Evolutionary conservation across 2,329 filamentous ascomycete species (phyloP), one percentile per base, ranked within the genome.

Genomic region (Colletotrichum echinochloae): DNA sequence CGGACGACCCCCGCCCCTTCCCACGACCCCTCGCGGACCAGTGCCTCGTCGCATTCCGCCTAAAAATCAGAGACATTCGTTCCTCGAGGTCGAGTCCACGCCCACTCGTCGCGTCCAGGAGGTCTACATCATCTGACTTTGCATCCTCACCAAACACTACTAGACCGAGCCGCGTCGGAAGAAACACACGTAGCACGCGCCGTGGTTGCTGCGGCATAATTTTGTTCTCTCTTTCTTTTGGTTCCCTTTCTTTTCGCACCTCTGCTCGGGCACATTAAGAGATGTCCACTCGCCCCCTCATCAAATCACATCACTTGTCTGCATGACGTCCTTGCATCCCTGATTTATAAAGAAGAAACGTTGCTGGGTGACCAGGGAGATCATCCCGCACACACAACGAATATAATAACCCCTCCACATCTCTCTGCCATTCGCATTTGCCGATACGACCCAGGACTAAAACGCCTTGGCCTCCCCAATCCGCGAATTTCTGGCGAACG

Each of bases 261-360:
- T 30, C 18, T 52, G 20, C 39, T 18, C 20, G 39, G 35, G 39
- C 41, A 44, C 1, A n/a, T 44, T 9, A n/a, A n/a, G 41, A n/a
- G 39, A 7, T n/a, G n/a, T 16, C 28, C 49, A 23, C n/a, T 60
- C 37, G 30, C n/a, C 28, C 56, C 28, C 28, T 28, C 26, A 6
- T 18, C 51, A 44, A 56, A 18, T 61, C 26, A 11, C 33, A 41
- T 57, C 54, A 49, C 26, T 55, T 70, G 49, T 51, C 37, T 44
- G 56, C 66, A 70, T 70, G 54, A 71, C 65, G 65, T 71, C 68
- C 65, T 59, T 33, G 44, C 18, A 54, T 64, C 48, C 49, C 56
- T 71, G 68, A 63, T 70, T 70, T 67, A 62, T 67, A 70, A 70
- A 62, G 64, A 55, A 46, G 7, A 44, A 28, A 64, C 66, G 69